A percentile compares a stretch with the other conserved stretches of the same genome.
Evolutionary conservation across 352 stramenopile species (phyloP).

Genomic region (Pseudoperonospora humuli): DNA sequence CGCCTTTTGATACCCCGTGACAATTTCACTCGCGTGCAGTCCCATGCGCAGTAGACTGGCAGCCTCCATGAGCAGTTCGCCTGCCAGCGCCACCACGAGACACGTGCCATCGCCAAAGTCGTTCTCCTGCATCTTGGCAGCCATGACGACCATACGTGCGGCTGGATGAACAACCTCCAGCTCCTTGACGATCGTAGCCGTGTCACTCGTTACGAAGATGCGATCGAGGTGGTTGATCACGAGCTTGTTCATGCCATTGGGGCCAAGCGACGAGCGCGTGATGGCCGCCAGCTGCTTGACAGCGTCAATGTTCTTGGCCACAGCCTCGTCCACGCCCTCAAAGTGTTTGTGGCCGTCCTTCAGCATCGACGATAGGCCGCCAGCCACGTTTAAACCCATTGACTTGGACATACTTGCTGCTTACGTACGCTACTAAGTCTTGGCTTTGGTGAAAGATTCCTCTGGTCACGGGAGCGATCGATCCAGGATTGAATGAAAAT

Average conservation of each 20-base stretch:
- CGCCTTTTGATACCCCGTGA: conserved; percentile 95
- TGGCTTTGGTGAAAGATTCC: too few relatives aligned
- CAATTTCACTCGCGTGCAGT: conserved; percentile 96
- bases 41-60: conserved; percentile 95
- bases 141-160: conserved; percentile 97
- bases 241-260: conserved; percentile 99
- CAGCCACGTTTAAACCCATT: conserved; percentile 94
- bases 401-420: conserved; percentile 87
- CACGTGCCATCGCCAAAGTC: conserved; percentile 96
- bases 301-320: conserved; percentile 98
- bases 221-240: conserved; percentile 99
- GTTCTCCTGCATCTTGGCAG: conserved; percentile 97
- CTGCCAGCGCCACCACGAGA: conserved; percentile 94
- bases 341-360: conserved; percentile 98
- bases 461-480: too few relatives aligned
- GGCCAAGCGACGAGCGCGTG: conserved; percentile 95
- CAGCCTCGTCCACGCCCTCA: conserved; percentile 92
- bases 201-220: conserved; percentile 99
- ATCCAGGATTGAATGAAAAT: too few relatives aligned
- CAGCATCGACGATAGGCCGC: conserved; percentile 94
- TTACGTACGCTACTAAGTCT: conserved; percentile 3
- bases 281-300: conserved; percentile 97
- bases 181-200: conserved; percentile 98
- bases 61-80: conserved; percentile 95
- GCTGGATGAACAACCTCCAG: conserved; percentile 97